These are phyloP conservation scores for Sinapis alba DNA, from an alignment of 441 rosid species.

Conservation along the genomic window DNA sequence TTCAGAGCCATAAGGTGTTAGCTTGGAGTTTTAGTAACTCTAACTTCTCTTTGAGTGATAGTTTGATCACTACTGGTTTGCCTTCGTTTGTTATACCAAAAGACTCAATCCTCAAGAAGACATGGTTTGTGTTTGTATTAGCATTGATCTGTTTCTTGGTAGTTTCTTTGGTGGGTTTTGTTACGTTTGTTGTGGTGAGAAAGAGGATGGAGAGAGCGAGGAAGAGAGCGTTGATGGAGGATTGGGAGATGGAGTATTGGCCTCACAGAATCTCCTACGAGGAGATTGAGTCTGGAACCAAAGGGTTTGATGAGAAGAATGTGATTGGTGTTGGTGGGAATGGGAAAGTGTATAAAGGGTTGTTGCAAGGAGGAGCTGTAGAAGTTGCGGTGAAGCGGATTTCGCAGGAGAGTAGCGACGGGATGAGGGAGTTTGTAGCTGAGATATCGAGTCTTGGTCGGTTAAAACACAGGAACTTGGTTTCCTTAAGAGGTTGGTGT, in stretches of 20 bases:
- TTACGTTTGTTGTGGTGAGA: conserved; percentile 44
- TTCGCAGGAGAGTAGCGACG: conserved; percentile 59
- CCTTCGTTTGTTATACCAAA: conserved; percentile 70
- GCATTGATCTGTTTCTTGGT: conserved; percentile 45
- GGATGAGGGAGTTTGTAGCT: conserved; percentile 66
- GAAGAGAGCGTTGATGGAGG: conserved; percentile 69
- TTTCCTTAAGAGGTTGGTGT: conserved; percentile 79
- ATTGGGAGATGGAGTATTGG: conserved; percentile 94
- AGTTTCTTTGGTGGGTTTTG: conserved; percentile 38
- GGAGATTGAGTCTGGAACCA: conserved; percentile 63
- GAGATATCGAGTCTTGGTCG: conserved; percentile 79
- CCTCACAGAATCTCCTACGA: conserved; percentile 63
- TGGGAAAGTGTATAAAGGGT: conserved; percentile 77
- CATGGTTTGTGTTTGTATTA: conserved; percentile 62
- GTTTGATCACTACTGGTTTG: conserved; percentile 57
- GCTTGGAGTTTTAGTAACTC: conserved; percentile 76
- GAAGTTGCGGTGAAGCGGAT: conserved; percentile 79
- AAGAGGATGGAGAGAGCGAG: conserved; percentile 49
- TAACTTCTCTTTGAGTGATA: conserved; percentile 53
- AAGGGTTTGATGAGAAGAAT: conserved; percentile 59
- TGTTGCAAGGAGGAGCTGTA: conserved; percentile 51
- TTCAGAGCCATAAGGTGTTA: conserved; percentile 62
- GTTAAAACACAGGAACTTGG: conserved; percentile 66
- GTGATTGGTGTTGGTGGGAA: conserved; percentile 78
- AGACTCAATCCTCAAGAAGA: conserved; percentile 44